Base-by-base conservation (phyloP, 2,329 filamentous ascomycete species). In the Colletotrichum sojae region DNA sequence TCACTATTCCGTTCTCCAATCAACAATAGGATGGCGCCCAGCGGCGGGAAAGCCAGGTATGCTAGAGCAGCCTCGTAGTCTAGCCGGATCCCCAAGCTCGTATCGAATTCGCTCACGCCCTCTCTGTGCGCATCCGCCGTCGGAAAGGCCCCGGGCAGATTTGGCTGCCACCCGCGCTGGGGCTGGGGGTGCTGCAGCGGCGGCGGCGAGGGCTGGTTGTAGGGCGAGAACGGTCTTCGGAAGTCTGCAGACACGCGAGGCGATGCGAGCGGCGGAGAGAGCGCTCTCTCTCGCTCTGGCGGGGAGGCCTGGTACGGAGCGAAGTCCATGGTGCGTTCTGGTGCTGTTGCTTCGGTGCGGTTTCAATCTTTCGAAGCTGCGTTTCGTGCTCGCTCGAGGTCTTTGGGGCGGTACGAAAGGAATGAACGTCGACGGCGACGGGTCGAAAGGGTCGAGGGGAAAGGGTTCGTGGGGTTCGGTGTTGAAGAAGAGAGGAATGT, bases 291-390 rank as follows among this genome's bases (percentile, higher is more conserved):
- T 75, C 92, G 88, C 83, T 98, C 95, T 10, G 96, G 96, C 16
- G 92, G 92, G 56, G 92, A 92, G 80, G 95, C 95, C 84, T 98
- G 96, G 83, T 98, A 99, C 45, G 96, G 96, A 53, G 96, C 96
- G 80, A 98, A 99, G 84, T 98, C 93, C 93, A 96, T 96, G 64
- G 75, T 83, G 70, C 71, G 25, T 27, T 49, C n/a, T 49, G 18
- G 48, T 66, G 31, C 10, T 36, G 31, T 61, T 1, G 46, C 6
- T 27, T 36, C 48, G 22, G 39, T 36, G 22, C 20, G 4, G 16
- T 45, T 16, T 46, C 60, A 31, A 59, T 63, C 49, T 9, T 20
- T 18, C 13, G 15, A 36, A 6, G 15, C 18, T 10, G 18, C 6
- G 39, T 31, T 63, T 2, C 12, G 56, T 15, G 5, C 22, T n/a